Base-by-base conservation (phyloP, 768 basidiomycete genomes). In the Calocera viscosa region DNA sequence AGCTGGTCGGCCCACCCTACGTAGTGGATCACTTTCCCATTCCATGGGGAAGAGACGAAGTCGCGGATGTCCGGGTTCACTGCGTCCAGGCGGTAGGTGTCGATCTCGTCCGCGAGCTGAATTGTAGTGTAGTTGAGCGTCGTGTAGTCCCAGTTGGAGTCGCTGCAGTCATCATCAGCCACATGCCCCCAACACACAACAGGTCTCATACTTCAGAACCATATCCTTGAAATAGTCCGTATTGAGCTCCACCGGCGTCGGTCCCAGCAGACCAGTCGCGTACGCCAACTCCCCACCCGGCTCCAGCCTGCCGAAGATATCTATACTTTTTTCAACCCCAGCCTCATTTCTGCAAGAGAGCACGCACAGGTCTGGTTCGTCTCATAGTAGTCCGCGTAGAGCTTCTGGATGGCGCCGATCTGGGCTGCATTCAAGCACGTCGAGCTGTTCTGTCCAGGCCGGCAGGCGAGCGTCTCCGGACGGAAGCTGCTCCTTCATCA, bases 361-460 rank as follows among this genome's bases (percentile, higher is more conserved):
- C 72, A 74, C 1, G 74, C 41, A 65, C 69, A 72, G 2, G 70
- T 69, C 40, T 72, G 71, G 24, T 73, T 68, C 0, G 69, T 68
- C 22, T 73, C 75, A 69, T 72, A 74, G 63, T 74, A 71, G 28
- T 70, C 69, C 1, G 71, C 53, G 65, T 74, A 76, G 12, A 76
- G 70, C 3, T 71, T 65, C n/a, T 68, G 71, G 11, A 76, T 34
- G 17, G 73, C 74, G 30, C 67, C 66, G 49, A 76, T 72, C 64
- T 76, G 76, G 7, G 67, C 66, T 5, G 68, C 22, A 7, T 69
- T 74, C 30, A 76, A 69, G 64, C 76, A 76, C 17, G 68, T 65
- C 32, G 72, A 26, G 8, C 19, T 24, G 53, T 67, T 30, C 2
- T 32, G 24, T 2, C 24, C 60, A n/a, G 65, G 40, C n/a, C 71